These are phyloP conservation scores for Pythium phragmitis DNA, from an alignment of 352 stramenopile species.

Conservation along the genomic window DNA sequence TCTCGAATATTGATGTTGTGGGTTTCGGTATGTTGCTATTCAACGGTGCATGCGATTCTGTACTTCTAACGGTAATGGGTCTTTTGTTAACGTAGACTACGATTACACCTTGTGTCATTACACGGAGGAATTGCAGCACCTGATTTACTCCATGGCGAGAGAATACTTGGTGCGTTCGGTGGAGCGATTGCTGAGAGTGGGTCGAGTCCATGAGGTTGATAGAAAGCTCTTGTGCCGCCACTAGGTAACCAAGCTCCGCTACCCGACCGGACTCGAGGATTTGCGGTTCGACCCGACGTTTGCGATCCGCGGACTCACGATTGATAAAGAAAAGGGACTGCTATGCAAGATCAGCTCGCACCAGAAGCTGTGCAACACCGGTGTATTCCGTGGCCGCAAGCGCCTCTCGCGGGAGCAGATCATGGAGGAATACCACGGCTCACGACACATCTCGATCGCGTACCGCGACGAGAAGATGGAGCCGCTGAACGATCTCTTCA, in stretches of 20 bases:
- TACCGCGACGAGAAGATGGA: constrained; percentile 88
- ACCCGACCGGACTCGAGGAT: constrained; percentile 80
- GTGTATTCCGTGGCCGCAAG: constrained; percentile 84
- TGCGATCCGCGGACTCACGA: constrained; percentile 90
- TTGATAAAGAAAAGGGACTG: constrained; percentile 92
- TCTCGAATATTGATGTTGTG: constrained; percentile 69
- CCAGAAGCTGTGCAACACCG: constrained; percentile 85
- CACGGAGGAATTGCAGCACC: constrained; percentile 86
- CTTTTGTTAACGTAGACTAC: constrained; percentile 71
- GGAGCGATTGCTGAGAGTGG: not conserved
- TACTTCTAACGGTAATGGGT: not conserved
- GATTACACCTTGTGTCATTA: constrained; percentile 95
- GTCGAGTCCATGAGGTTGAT: not conserved
- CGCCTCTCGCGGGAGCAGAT: constrained; percentile 81
- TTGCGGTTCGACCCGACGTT: constrained; percentile 88
- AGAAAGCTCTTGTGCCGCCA: not conserved
- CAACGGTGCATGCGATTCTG: not conserved
- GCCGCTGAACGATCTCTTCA: constrained; percentile 93
- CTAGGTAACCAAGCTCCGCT: constrained; percentile 72
- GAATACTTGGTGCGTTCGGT: constrained; percentile 66
- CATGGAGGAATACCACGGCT: constrained; percentile 88
- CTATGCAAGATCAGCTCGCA: constrained; percentile 94
- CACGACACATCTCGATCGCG: constrained; percentile 78
- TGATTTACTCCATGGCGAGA: constrained; percentile 93
- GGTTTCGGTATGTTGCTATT: constrained; percentile 49